Conservation (phyloP, 306 rosid species). For the Morella rubra region DNA sequence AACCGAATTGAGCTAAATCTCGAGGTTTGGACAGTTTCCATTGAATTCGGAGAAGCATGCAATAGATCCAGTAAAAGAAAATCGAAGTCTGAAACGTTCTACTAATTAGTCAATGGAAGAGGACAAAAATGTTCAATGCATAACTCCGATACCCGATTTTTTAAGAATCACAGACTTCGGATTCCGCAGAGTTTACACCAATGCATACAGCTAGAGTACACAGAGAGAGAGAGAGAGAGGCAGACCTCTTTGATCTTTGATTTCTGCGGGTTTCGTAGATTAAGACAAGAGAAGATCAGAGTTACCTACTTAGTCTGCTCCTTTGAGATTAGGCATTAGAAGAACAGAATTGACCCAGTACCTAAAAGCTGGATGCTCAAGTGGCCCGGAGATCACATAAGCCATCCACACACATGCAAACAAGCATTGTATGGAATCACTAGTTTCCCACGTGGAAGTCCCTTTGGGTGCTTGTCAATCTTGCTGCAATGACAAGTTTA, state of each 20-base stretch:
- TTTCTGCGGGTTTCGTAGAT: no score
- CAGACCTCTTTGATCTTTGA: no score
- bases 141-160: no score
- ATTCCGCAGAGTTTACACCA: conserved; percentile 24
- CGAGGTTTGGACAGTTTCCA: conserved; percentile 13
- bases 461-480: not conserved
- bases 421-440: conserved; percentile 2
- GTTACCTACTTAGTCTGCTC: no score
- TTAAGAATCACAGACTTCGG: conserved; percentile 17
- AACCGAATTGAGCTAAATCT: conserved; percentile 25
- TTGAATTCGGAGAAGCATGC: conserved; percentile 18
- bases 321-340: no score
- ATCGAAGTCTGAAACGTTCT: conserved; percentile 27
- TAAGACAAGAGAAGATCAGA: no score
- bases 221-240: conserved; percentile 13
- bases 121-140: not conserved
- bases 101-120: conserved; percentile 39
- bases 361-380: conserved; percentile 7
- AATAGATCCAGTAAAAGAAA: conserved; percentile 45
- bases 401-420: conserved; percentile 11
- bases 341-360: conserved; percentile 21
- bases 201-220: conserved; percentile 18
- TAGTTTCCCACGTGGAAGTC: not conserved
- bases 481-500: conserved; percentile 23
- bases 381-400: not conserved